Conservation (phyloP, 2,329 filamentous ascomycete genomes). For the Bipolaris cookei region DNA sequence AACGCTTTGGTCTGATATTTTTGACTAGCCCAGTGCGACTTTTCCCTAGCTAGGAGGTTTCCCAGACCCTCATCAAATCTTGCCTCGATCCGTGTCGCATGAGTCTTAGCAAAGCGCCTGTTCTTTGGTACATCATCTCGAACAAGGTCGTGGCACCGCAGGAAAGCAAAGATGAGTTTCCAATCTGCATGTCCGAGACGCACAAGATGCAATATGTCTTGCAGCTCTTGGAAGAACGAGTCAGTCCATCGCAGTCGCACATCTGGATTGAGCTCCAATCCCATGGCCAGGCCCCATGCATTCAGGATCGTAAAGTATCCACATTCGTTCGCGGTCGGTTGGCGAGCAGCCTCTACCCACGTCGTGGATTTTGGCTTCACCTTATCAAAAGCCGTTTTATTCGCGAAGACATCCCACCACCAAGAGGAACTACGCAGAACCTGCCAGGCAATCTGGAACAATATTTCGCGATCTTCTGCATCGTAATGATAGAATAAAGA, state of each 20-base stretch:
- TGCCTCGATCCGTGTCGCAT: no score
- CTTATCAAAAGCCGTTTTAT: background rate
- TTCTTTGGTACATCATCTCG: background rate
- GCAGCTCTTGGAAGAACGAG: slow-evolving; percentile 11
- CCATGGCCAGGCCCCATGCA: slow-evolving; percentile 31
- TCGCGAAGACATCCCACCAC: background rate
- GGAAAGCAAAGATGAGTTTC: slow-evolving; percentile 24
- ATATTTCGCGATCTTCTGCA: background rate
- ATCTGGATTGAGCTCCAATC: slow-evolving; percentile 19
- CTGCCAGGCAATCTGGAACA: background rate
- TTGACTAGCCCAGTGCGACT: background rate
- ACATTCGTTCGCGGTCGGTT: slow-evolving; percentile 12
- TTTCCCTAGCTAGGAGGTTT: background rate
- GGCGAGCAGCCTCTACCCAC: slow-evolving; percentile 12
- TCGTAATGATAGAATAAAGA: slow-evolving; percentile 7
- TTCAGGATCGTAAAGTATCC: slow-evolving; percentile 29
- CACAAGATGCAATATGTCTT: slow-evolving; percentile 16
- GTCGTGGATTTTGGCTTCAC: background rate
- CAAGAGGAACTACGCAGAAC: background rate
- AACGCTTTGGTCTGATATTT: background rate
- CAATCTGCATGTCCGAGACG: slow-evolving; percentile 21
- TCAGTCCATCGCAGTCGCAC: slow-evolving; percentile 10
- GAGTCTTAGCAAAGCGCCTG: background rate
- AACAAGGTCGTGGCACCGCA: slow-evolving; percentile 18
- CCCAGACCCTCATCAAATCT: background rate